Evolutionary conservation across 2,329 filamentous ascomycete genomes (phyloP).

Genomic region (Pyricularia sp.): DNA sequence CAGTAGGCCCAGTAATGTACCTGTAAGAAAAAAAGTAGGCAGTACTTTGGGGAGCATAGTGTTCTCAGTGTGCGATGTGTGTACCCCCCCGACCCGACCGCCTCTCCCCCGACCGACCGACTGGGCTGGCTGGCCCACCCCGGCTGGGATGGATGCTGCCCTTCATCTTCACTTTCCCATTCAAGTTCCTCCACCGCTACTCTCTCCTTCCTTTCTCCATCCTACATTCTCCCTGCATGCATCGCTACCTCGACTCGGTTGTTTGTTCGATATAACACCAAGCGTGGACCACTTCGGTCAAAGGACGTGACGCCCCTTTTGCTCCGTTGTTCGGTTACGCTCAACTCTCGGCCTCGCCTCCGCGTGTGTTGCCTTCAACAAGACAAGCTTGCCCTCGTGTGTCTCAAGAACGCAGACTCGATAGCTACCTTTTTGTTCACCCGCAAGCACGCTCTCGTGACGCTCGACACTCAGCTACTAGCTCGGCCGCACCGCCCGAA

Average conservation of each 20-base stretch:
- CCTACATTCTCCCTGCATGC: conserved; percentile 13
- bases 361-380: neutral
- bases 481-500: neutral
- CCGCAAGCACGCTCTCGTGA: neutral
- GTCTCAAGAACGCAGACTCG: neutral
- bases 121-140: neutral
- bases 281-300: conserved; percentile 6
- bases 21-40: neutral
- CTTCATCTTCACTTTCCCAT: conserved; percentile 3
- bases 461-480: neutral
- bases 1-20: neutral
- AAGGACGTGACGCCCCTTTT: conserved; percentile 6
- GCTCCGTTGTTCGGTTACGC: conserved; percentile 7
- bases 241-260: conserved; percentile 7
- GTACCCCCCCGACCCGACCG: conserved; percentile 2
- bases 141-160: neutral
- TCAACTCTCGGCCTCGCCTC: neutral
- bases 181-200: conserved; percentile 17
- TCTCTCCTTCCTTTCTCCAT: conserved; percentile 23
- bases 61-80: neutral
- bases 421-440: neutral
- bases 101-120: neutral
- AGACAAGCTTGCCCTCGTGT: neutral
- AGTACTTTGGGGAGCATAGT: neutral
- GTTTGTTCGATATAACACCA: conserved; percentile 4